phyloP scores from a whole-genome alignment of 2,329 filamentous ascomycete species.

The Cladophialophora psammophila region DNA sequence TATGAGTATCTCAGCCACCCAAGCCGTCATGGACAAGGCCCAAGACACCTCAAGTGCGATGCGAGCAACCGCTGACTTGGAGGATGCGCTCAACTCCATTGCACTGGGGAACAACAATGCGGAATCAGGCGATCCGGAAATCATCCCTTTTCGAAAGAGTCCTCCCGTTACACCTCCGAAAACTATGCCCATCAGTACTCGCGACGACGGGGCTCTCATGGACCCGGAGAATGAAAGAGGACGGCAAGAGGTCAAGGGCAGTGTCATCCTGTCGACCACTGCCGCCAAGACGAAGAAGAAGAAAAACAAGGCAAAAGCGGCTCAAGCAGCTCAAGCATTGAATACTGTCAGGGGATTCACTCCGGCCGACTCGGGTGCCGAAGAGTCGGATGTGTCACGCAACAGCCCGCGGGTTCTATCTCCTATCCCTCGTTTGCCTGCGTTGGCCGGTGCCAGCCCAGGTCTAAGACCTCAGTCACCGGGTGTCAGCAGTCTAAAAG shows the following conservation, averaged over 20 bases:
- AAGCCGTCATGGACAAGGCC: conserved; percentile 32
- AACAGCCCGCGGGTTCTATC: conserved; percentile 46
- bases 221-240: conserved; percentile 31
- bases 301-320: conserved; percentile 47
- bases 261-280: conserved; percentile 44
- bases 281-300: conserved; percentile 51
- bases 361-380: conserved; percentile 53
- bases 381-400: conserved; percentile 55
- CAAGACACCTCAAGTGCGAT: conserved; percentile 8
- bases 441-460: conserved; percentile 51
- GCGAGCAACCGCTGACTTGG: conserved; percentile 16
- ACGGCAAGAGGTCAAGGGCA: conserved; percentile 40
- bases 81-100: conserved; percentile 28
- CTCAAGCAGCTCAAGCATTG: conserved; percentile 42
- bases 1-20: conserved; percentile 33
- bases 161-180: conserved; percentile 35
- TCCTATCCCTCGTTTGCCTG: conserved; percentile 42
- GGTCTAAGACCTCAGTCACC: conserved; percentile 62
- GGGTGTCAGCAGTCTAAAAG: conserved; percentile 82
- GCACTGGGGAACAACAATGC: conserved; percentile 26
- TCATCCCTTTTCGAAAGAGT: conserved; percentile 38
- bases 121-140: conserved; percentile 37
- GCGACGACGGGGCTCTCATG: conserved; percentile 3
- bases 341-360: conserved; percentile 55
- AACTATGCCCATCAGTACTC: conserved; percentile 18